Base-by-base conservation (phyloP, 257 asterid species). In the Lantana camara region DNA sequence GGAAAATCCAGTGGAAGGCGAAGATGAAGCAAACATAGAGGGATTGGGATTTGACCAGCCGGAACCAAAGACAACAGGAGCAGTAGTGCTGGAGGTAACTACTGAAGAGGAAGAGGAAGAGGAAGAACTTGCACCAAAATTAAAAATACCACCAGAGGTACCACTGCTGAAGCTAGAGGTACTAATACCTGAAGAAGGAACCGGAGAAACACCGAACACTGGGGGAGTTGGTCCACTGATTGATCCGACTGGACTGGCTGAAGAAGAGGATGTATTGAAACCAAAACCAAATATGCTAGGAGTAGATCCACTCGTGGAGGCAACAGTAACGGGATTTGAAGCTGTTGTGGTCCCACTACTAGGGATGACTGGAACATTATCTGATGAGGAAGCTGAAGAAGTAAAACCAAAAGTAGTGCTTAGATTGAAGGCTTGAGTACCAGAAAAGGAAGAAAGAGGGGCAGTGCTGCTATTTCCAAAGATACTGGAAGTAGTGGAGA, bases 1-100 rank as follows among this genome's bases (percentile, higher is more conserved):
- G 47, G 82, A 27, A 66, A 82, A 78, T 24, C 70, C 91, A 29
- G 80, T 59, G 7, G 85, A 69, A 21, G 83, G 76, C 23, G 83
- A 70, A 11, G 81, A 47, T 56, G 75, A 55, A 66, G 60, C 65
- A 20, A 78, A 79, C 17, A 61, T 48, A 9, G 88, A 42, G 48
- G 89, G n/a, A 13, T 66, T 69, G 5, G 85, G 61, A 32, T 68
- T 49, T 70, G 66, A 82, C 82, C 75, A 77, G 60, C 77, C 69
- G 52, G 86, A 77, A 58, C 83, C 83, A 49, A 80, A 87, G 53
- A 70, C 44, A 65, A 55, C 64, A 63, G 73, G 54, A 46, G 69
- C 48, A 46, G 69, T 61, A 7, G 40, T n/a, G 63, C 59, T 63
- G 44, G 85, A 54, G 79, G 41, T 62, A 17, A 44, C 41, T n/a